Base-by-base conservation (phyloP, 257 asterid genomes). In the Oldenlandia corymbosa region DNA sequence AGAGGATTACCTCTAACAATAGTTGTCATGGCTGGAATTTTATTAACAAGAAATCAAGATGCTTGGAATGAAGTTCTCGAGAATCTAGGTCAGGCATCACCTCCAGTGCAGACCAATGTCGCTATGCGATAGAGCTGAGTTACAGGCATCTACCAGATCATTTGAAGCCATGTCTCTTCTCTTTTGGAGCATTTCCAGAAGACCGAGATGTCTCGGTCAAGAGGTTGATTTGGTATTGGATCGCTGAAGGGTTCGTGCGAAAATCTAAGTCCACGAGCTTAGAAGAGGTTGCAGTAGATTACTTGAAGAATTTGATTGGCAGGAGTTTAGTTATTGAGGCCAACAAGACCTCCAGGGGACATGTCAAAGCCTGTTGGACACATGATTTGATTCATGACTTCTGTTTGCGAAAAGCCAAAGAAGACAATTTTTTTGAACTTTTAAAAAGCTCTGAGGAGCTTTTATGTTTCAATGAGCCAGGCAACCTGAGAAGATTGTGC, bases 101-200 rank as follows among this genome's bases (percentile, higher is more conserved):
- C 24, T 37, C 26, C 37, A 3, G 10, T 8, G 30, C n/a, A 17
- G 61, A 45, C 3, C 41, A 28, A 7, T 37, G 37, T 11, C 23
- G 16, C 52, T 8, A 10, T 11, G 5, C 42, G 5, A 4, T 65
- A 6, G 61, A 65, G 18, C 11, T 17, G 5, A 63, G 69, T 64
- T 64, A 51, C 17, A 24, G 39, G 4, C 60, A 64, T 51, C 31
- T 64, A 23, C 69, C 61, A 5, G 51, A 50, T 4, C 18, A 34
- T 52, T 12, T 64, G 5, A 64, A 26, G 20, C 36, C 69, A 4
- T 64, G 69, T 34, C 24, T 64, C 37, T 51, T 64, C 10, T 64
- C 36, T 36, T 64, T 64, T 24, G 60, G 51, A 16, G 9, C 41
- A 11, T 64, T 64, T 11, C 50, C 16, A 23, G 28, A 36, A 43